Base-by-base conservation (phyloP, 495 filamentous ascomycete species). In the Parachaetomium inaequale region DNA sequence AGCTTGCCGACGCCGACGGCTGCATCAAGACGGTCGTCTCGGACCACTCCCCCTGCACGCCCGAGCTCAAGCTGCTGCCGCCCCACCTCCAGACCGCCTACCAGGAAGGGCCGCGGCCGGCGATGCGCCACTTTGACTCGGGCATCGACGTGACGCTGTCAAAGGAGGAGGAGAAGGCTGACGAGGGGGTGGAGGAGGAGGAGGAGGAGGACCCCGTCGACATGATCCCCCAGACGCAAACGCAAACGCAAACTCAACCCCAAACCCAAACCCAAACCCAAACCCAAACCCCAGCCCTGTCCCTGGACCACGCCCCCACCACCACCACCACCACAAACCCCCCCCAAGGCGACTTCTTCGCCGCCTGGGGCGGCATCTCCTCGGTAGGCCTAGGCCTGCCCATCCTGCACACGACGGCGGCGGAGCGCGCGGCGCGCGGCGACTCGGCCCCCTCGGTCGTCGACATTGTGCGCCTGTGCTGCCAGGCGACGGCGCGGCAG, bases 41-140 rank as follows among this genome's bases (percentile, higher is more conserved):
- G 1, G 94, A 98, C 69, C 94, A 98, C 79, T 93, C 89, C 28
- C 94, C 94, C 14, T 98, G 94, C 79, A 98, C 94, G 1, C 92
- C 94, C 0, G 85, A 95, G 69, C 82, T 98, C 60, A 98, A 98
- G 78, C 83, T 93, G 31, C 84, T 98, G 0, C 92, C 92, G 10
- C 70, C 82, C 1, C 80, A 87, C 62, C 74, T 95, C 4, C 69
- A 78, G 52, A 59, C 68, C 17, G 42, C 58, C 14, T 66, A 69
- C 45, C 55, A 59, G 12, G 63, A 61, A 29, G 77, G 45, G 65
- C 75, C 58, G 19, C 54, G 64, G 67, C 55, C 64, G 5, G 46
- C 55, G 23, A 77, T 81, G 59, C 75, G 61, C 63, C 75, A 79
- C 61, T 67, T 66, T 43, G 80, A 82, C 62, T 80, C 79, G 0